A percentile compares a stretch with the other conserved stretches of the same genome.
phyloP scores from a whole-genome alignment of 305 asterid species.

The Andrographis paniculata region DNA sequence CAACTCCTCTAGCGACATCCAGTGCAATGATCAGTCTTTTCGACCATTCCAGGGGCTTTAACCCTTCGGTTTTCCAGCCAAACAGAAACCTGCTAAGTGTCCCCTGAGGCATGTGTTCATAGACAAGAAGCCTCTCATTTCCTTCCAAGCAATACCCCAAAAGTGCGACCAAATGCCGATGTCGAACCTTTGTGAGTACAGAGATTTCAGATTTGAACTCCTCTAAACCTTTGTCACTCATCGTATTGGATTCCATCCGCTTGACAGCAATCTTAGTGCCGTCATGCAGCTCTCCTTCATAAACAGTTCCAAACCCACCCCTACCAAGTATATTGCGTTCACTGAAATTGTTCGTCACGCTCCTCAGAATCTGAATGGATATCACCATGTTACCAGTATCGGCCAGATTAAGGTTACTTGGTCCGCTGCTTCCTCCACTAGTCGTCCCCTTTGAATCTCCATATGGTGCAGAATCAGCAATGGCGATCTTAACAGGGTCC shows the following conservation, averaged over 20 bases:
- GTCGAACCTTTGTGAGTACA: slow-evolving; percentile 85
- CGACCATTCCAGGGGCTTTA: slow-evolving; percentile 87
- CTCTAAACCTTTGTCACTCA: slow-evolving; percentile 77
- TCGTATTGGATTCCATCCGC: slow-evolving; percentile 85
- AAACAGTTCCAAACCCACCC: slow-evolving; percentile 95
- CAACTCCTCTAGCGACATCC: slow-evolving; percentile 97
- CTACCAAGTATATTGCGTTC: slow-evolving; percentile 62
- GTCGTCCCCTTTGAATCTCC: slow-evolving; percentile 56
- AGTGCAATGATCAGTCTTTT: slow-evolving; percentile 72
- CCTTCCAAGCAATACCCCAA: slow-evolving; percentile 88
- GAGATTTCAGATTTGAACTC: slow-evolving; percentile 91
- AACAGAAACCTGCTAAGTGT: slow-evolving; percentile 79
- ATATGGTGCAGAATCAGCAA: slow-evolving; percentile 48
- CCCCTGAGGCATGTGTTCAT: slow-evolving; percentile 95
- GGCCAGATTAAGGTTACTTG: slow-evolving; percentile 55
- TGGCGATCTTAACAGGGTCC: slow-evolving; percentile 66
- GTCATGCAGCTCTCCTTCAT: slow-evolving; percentile 81
- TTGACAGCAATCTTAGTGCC: slow-evolving; percentile 89
- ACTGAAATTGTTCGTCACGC: slow-evolving; percentile 68
- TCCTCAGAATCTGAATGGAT: slow-evolving; percentile 68
- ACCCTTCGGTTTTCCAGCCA: slow-evolving; percentile 66
- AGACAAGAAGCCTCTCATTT: slow-evolving; percentile 75
- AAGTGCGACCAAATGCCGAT: slow-evolving; percentile 87
- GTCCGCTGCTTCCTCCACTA: slow-evolving; percentile 45
- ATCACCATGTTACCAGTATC: slow-evolving; percentile 79